phyloP scores from a whole-genome alignment of 2,329 filamentous ascomycete species.

The Sclerotiophoma versabilis region DNA sequence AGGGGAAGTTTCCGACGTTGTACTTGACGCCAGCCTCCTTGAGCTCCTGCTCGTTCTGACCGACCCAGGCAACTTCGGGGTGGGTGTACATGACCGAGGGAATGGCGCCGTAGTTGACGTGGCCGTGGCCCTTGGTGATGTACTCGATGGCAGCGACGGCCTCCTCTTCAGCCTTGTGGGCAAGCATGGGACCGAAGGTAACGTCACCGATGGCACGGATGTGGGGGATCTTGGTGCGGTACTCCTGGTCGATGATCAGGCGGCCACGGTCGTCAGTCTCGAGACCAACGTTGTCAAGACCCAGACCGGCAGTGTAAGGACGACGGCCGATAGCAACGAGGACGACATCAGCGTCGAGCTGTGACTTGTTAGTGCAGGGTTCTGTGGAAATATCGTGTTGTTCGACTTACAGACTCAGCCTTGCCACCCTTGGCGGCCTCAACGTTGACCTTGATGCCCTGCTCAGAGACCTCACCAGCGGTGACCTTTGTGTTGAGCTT shows the following conservation, averaged over 20 bases:
- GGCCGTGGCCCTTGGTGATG: conserved; percentile 96
- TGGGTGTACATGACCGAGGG: conserved; percentile 99
- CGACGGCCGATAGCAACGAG: conserved; percentile 96
- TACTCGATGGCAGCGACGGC: conserved; percentile 93
- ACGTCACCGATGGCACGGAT: conserved; percentile 96
- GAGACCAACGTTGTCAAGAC: conserved; percentile 90
- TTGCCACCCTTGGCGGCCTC: conserved; percentile 97
- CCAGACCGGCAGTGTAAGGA: conserved; percentile 90
- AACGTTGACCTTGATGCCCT: conserved; percentile 80
- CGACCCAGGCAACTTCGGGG: conserved; percentile 98
- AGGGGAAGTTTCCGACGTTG: conserved; percentile 92
- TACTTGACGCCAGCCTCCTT: conserved; percentile 91
- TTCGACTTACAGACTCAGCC: conserved; percentile 76
- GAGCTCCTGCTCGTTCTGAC: conserved; percentile 94
- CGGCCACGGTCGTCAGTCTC: conserved; percentile 93
- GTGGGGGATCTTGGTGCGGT: conserved; percentile 96
- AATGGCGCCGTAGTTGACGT: conserved; percentile 98
- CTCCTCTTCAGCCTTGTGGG: conserved; percentile 99
- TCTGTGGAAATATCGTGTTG: background rate
- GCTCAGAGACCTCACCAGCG: conserved; percentile 79
- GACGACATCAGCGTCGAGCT: conserved; percentile 94
- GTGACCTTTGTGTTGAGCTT: conserved; percentile 97
- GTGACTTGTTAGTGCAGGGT: conserved; percentile 26
- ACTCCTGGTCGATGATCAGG: conserved; percentile 97
- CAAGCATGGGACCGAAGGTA: conserved; percentile 98